A percentile compares a stretch with the other conserved stretches of the same genome.
Evolutionary conservation across 441 rosid genomes (phyloP).

Genomic region (Populus trichocarpa): DNA sequence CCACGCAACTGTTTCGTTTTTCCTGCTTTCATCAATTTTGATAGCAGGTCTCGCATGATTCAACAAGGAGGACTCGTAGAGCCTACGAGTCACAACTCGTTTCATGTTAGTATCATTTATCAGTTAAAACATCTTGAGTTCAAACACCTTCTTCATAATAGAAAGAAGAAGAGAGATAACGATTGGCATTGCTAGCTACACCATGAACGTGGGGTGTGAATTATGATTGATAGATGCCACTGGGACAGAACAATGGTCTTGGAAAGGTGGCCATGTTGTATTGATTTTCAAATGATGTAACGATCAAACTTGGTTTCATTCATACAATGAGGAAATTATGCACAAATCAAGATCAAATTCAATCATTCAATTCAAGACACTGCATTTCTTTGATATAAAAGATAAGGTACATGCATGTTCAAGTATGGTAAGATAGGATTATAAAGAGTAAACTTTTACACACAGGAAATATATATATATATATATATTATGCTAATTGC

Average conservation of each 20-base stretch:
- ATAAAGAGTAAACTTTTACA: background rate
- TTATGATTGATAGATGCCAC: background rate
- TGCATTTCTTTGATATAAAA: background rate
- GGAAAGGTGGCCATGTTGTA: background rate
- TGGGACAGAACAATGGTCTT: background rate
- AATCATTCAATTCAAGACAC: constrained; percentile 9
- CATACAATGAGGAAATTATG: background rate
- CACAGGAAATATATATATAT: background rate
- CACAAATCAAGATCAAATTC: background rate
- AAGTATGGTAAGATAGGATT: background rate
- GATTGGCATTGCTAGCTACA: too few species aligned
- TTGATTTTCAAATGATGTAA: background rate
- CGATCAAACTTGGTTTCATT: too few species aligned
- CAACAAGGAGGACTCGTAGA: too few species aligned
- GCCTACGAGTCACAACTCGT: too few species aligned
- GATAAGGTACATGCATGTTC: background rate
- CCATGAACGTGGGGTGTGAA: background rate
- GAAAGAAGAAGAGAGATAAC: too few species aligned
- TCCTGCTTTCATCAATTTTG: too few species aligned
- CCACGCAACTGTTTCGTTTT: background rate
- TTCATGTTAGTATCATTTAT: too few species aligned
- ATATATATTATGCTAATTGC: constrained; percentile 2
- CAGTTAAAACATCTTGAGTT: too few species aligned
- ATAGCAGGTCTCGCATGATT: too few species aligned
- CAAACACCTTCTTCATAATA: too few species aligned